Evolutionary conservation across 192 early-diverging fungal genomes (phyloP).

Genomic region (Kickxella alabastrina): DNA sequence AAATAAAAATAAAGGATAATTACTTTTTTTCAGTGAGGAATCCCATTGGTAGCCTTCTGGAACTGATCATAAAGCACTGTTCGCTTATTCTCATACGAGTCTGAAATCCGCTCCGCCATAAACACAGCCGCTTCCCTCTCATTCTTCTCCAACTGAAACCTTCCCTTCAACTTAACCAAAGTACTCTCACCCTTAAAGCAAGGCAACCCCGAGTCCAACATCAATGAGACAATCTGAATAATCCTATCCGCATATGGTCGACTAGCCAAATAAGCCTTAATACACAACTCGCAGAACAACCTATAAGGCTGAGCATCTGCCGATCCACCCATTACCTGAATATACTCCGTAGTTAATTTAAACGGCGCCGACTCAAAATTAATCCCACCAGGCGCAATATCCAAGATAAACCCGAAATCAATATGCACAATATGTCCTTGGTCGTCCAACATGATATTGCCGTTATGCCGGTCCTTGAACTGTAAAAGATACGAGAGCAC

Average conservation of each 20-base stretch:
- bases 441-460: conserved; percentile 99
- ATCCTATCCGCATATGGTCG: conserved; percentile 92
- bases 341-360: conserved; percentile 97
- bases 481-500: conserved; percentile 92
- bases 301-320: conserved; percentile 73
- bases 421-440: conserved; percentile 97
- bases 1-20: conserved; percentile 1
- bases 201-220: conserved; percentile 94
- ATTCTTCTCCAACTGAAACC: conserved; percentile 87
- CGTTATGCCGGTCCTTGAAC: conserved; percentile 99
- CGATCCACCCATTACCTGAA: conserved; percentile 94
- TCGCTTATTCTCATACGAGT: conserved; percentile 90
- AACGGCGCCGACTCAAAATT: conserved; percentile 95
- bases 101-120: conserved; percentile 84
- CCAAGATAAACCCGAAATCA: conserved; percentile 98
- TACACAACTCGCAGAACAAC: conserved; percentile 83
- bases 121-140: conserved; percentile 93
- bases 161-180: conserved; percentile 70
- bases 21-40: conserved; percentile 40
- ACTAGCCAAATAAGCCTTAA: conserved; percentile 88
- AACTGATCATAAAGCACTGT: conserved; percentile 80
- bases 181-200: conserved; percentile 96
- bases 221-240: conserved; percentile 80
- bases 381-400: conserved; percentile 97
- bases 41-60: conserved; percentile 80